phyloP scores from a whole-genome alignment of 2,329 filamentous ascomycete genomes.

The Diatrype stigma region DNA sequence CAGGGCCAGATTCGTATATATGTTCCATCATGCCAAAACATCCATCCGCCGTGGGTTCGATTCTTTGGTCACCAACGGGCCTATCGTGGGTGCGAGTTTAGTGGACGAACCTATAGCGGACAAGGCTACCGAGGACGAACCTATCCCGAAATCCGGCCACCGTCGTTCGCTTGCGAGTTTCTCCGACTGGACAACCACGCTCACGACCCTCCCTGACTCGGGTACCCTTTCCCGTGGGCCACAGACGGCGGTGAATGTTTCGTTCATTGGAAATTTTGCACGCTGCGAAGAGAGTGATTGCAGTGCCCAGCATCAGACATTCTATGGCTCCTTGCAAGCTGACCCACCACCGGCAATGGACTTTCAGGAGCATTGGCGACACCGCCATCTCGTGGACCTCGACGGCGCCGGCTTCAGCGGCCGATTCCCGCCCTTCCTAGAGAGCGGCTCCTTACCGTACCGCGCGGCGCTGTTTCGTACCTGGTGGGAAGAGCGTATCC shows the following conservation, averaged over 20 bases:
- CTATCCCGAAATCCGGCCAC: background rate
- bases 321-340: conserved; percentile 23
- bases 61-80: conserved; percentile 7
- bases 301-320: conserved; percentile 24
- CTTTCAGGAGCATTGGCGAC: conserved; percentile 34
- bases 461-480: conserved; percentile 59
- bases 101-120: too few species aligned
- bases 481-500: conserved; percentile 60
- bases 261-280: conserved; percentile 34
- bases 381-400: conserved; percentile 55
- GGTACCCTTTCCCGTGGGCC: background rate
- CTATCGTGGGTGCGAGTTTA: too few species aligned
- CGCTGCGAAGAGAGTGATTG: conserved; percentile 32
- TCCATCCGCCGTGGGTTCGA: conserved; percentile 3
- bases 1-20: conserved; percentile 54
- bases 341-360: conserved; percentile 18
- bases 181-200: background rate
- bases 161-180: background rate
- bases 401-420: conserved; percentile 52
- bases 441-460: conserved; percentile 48
- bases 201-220: background rate
- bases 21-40: conserved; percentile 36
- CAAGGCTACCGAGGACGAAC: too few species aligned
- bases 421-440: conserved; percentile 47
- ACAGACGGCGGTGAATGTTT: conserved; percentile 27